These are phyloP conservation scores for Chytriomyces sp. DNA, from an alignment of 192 early-diverging fungal species.

Conservation along the genomic window DNA sequence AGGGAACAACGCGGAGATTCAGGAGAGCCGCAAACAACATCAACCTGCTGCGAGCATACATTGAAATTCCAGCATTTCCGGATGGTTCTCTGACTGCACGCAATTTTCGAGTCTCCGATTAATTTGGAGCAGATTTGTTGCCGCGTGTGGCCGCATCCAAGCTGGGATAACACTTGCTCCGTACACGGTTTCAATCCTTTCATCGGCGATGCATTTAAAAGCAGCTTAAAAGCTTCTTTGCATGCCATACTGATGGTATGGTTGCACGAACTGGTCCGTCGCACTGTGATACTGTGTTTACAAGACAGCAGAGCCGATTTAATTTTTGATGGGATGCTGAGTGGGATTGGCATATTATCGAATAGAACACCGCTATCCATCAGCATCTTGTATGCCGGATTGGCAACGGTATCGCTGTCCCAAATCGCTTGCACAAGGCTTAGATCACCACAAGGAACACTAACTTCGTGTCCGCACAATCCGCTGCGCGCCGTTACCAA, in stretches of 20 bases:
- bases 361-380: conserved; percentile 4
- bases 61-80: conserved; percentile 31
- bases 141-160: conserved; percentile 32
- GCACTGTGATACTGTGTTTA: neutral
- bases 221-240: conserved; percentile 26
- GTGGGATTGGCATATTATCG: conserved; percentile 13
- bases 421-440: conserved; percentile 1
- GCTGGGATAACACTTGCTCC: neutral
- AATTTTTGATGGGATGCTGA: neutral
- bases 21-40: conserved; percentile 20
- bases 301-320: conserved; percentile 5
- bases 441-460: conserved; percentile 12
- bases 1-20: conserved; percentile 23
- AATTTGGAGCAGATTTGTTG: no score
- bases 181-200: conserved; percentile 14
- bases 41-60: conserved; percentile 5
- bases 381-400: conserved; percentile 8
- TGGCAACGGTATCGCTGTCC: neutral
- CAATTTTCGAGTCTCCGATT: neutral
- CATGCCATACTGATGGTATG: neutral
- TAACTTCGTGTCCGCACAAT: conserved; percentile 33
- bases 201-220: neutral
- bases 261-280: neutral
- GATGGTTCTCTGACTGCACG: neutral
- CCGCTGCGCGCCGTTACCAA: conserved; percentile 3